These are phyloP conservation scores for Annulohypoxylon moriforme DNA, from an alignment of 495 filamentous ascomycete genomes.

Conservation along the genomic window DNA sequence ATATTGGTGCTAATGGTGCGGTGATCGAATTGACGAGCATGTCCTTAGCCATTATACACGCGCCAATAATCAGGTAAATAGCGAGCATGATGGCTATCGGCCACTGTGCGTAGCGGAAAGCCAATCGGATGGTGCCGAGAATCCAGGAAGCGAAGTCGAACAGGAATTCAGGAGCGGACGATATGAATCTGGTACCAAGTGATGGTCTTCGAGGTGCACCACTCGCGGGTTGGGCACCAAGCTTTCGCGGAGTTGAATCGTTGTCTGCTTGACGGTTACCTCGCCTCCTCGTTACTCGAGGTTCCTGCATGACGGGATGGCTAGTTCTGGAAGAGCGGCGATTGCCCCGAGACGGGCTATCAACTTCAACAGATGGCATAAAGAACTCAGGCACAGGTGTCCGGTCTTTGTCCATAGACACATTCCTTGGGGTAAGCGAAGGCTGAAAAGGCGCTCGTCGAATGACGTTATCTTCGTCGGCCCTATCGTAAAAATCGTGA, in stretches of 20 bases:
- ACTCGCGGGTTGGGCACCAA: not conserved
- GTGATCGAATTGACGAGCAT: conserved; percentile 61
- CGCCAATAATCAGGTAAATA: conserved; percentile 62
- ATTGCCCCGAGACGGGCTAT: conserved; percentile 39
- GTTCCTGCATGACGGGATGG: conserved; percentile 25
- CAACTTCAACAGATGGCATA: conserved; percentile 55
- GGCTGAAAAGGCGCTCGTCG: conserved; percentile 58
- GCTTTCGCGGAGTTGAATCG: not conserved
- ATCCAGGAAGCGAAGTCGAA: conserved; percentile 57
- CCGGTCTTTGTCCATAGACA: conserved; percentile 49
- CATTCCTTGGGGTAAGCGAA: conserved; percentile 52
- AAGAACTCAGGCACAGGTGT: conserved; percentile 54
- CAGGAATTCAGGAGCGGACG: conserved; percentile 44
- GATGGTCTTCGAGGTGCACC: conserved; percentile 9
- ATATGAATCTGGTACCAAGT: conserved; percentile 34
- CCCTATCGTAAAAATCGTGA: conserved; percentile 54
- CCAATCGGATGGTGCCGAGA: conserved; percentile 59
- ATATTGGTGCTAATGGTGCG: conserved; percentile 70
- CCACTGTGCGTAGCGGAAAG: conserved; percentile 63
- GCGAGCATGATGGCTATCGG: conserved; percentile 66
- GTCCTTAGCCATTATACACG: conserved; percentile 61
- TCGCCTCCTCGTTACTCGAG: conserved; percentile 44
- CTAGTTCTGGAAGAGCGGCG: conserved; percentile 42
- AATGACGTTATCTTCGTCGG: conserved; percentile 60
- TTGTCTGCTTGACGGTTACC: conserved; percentile 24